Base-by-base conservation (phyloP, 2,329 filamentous ascomycete species). In the Corynespora cassiicola region DNA sequence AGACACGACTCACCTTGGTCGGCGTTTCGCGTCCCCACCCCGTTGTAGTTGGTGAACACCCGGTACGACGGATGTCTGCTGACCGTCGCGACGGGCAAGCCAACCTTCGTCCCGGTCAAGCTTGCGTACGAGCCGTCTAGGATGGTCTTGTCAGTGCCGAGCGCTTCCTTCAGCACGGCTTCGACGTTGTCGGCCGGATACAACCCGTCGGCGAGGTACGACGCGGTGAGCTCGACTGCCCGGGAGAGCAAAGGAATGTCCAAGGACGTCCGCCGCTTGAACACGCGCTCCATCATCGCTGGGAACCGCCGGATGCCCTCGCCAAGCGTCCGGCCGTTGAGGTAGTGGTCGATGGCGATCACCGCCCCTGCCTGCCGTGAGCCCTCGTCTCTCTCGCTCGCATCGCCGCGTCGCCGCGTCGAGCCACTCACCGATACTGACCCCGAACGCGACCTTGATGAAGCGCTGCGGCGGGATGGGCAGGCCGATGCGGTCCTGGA, bases 41-140 rank as follows among this genome's bases (percentile, higher is more conserved):
- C 32, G 39, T 51, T 51, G 31, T 51, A 51, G 22, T 45, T 50
- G 23, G 44, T 50, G 34, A 50, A 50, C 15, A 50, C 34, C 20
- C 40, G 38, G 30, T 38, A 38, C 10, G 31, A 47, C 8, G 30
- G 39, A 28, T 36, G 18, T 28, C 17, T 36, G 33, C 24, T 35
- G 27, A 50, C 43, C 22, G 31, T 50, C 24, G 34, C 39, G 12
- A 50, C 39, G 17, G 31, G 47, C 23, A 50, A 31, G 12, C 47
- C 29, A 36, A 50, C 19, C 16, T 36, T 37, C 16, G 33, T 50
- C 27, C 42, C 44, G 35, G 27, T 44, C 19, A 34, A 44, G 12
- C 27, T 47, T 32, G 37, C 26, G 35, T 47, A 34, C 15, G 31
- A 47, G 24, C 21, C 24, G 31, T 47, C 40, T 35, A 50, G 30